These are phyloP conservation scores for Citeromyces hawaiiensis DNA, from an alignment of 1,139 yeast species.

Conservation along the genomic window DNA sequence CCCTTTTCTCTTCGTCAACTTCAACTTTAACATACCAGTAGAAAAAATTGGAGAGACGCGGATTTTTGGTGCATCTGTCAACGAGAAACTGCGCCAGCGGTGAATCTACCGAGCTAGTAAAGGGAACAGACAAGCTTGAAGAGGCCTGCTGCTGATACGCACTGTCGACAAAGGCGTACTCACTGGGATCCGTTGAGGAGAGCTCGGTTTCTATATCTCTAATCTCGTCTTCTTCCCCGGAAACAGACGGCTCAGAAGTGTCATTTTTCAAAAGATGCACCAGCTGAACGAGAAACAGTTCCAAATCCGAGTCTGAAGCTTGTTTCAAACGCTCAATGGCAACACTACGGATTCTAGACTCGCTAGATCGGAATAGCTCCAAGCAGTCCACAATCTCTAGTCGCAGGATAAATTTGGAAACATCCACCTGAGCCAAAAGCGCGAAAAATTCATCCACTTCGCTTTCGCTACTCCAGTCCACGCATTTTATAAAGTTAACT, in stretches of 20 bases:
- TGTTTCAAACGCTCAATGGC: constrained; percentile 76
- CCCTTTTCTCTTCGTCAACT: constrained; percentile 43
- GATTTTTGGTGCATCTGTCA: constrained; percentile 54
- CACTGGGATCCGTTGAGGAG: constrained; percentile 17
- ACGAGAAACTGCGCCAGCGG: constrained; percentile 75
- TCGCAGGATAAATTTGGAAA: constrained; percentile 11
- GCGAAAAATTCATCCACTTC: constrained; percentile 73
- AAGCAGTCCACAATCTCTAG: constrained; percentile 82
- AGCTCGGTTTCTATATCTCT: constrained; percentile 11
- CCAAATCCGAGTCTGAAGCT: constrained; percentile 71
- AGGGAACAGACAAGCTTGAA: constrained; percentile 8
- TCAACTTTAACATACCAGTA: constrained; percentile 92
- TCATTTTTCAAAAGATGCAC: constrained; percentile 91
- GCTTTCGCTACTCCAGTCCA: constrained; percentile 75
- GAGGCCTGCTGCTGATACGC: constrained; percentile 8
- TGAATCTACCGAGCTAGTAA: constrained; percentile 18
- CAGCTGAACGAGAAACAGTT: constrained; percentile 72
- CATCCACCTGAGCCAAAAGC: constrained; percentile 11
- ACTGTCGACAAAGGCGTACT: constrained; percentile 26
- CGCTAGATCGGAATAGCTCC: constrained; percentile 66
- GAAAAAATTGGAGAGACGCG: constrained; percentile 63
- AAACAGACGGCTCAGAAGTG: constrained; percentile 14
- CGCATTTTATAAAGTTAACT: constrained; percentile 77
- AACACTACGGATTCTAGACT: constrained; percentile 54
- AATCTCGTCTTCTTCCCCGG: constrained; percentile 3